Evolutionary conservation across 2,329 filamentous ascomycete species (phyloP).

Genomic region (Aspergillus amoenus): DNA sequence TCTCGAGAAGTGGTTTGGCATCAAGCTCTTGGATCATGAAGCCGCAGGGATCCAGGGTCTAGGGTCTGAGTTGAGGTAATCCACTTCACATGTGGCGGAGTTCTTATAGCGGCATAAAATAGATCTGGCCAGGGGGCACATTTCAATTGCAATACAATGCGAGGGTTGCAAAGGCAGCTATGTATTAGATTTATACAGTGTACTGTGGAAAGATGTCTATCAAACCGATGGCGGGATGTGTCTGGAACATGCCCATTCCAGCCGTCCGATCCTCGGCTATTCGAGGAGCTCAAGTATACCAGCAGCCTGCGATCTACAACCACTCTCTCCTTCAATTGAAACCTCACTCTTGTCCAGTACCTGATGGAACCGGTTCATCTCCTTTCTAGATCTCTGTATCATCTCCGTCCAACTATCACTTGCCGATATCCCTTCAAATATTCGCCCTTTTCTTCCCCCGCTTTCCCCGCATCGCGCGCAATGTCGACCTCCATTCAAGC

Average conservation of each 20-base stretch:
- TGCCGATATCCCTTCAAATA: neutral
- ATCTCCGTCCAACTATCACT: neutral
- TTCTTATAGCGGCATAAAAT: neutral
- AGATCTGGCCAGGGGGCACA: neutral
- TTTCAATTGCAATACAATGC: neutral
- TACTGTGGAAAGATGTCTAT: neutral
- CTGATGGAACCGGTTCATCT: constrained; percentile 8
- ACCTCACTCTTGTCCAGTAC: neutral
- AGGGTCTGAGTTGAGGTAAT: constrained; percentile 46
- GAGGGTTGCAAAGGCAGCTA: neutral
- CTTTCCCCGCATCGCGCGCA: constrained; percentile 17
- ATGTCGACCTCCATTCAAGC: constrained; percentile 35
- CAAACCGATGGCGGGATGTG: neutral
- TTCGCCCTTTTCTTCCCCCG: neutral
- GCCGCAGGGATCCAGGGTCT: constrained; percentile 51
- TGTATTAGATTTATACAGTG: neutral
- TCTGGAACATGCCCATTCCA: neutral
- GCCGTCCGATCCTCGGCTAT: constrained; percentile 18
- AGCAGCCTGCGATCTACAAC: neutral
- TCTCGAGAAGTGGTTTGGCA: constrained; percentile 53
- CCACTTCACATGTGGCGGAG: neutral
- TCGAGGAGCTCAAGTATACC: constrained; percentile 1
- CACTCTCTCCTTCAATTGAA: neutral
- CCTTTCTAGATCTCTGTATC: neutral
- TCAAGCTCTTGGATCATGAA: constrained; percentile 54